Conservation (phyloP, 805 yeast species). For the Wickerhamiella galacta region DNA sequence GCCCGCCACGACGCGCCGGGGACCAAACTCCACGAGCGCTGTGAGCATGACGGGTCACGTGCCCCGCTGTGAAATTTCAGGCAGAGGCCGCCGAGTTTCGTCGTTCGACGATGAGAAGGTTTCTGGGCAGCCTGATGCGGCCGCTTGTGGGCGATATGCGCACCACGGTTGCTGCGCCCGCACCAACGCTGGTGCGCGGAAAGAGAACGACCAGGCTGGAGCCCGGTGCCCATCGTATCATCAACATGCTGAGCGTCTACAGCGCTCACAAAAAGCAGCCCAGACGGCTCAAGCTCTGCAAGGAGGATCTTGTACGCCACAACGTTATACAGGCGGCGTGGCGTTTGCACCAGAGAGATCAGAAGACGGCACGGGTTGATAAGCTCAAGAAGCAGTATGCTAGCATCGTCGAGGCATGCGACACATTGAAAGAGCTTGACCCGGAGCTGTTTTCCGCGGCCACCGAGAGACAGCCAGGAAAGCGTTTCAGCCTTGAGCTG, state of each 20-base stretch:
- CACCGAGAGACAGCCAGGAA: slow-evolving; percentile 34
- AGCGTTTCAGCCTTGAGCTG: slow-evolving; percentile 66
- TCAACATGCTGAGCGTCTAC: slow-evolving; percentile 57
- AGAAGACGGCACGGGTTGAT: slow-evolving; percentile 25
- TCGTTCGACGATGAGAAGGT: no score
- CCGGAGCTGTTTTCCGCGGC: slow-evolving; percentile 49
- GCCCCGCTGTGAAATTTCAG: no score
- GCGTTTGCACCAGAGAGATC: slow-evolving; percentile 41
- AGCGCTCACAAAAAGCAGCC: slow-evolving; percentile 86
- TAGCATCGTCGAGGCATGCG: slow-evolving; percentile 55
- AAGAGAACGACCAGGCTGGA: slow-evolving; percentile 32
- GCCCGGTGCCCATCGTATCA: slow-evolving; percentile 32
- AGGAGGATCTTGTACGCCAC: slow-evolving; percentile 77
- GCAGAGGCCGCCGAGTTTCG: no score
- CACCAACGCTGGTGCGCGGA: slow-evolving; percentile 19
- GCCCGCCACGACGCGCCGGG: slow-evolving; percentile 8
- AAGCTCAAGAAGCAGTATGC: slow-evolving; percentile 38
- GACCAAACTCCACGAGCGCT: slow-evolving; percentile 7
- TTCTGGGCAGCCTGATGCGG: no score
- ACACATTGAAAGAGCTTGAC: slow-evolving; percentile 31
- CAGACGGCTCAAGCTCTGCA: slow-evolving; percentile 49
- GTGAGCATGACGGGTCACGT: slow-evolving; percentile 7
- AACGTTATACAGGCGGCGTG: slow-evolving; percentile 71
- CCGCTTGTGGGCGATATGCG: no score
- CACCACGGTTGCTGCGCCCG: slow-evolving; percentile 1